These are phyloP conservation scores for Calocera cornea DNA, from an alignment of 768 basidiomycete genomes.

Conservation along the genomic window DNA sequence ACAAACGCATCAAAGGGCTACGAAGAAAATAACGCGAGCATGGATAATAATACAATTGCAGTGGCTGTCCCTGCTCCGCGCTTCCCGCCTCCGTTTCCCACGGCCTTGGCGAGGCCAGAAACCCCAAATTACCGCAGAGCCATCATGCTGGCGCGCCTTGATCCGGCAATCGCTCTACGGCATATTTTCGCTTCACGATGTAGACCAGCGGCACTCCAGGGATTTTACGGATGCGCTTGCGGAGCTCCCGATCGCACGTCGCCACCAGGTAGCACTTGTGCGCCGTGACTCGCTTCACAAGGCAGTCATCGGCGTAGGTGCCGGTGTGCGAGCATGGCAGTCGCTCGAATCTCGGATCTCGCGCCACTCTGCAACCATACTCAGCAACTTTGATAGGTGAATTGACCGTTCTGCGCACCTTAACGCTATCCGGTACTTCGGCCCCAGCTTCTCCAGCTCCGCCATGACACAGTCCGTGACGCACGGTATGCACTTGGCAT, in stretches of 20 bases:
- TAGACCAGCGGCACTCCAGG: constrained; percentile 96
- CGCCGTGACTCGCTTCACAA: constrained; percentile 87
- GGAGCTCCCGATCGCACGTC: constrained; percentile 90
- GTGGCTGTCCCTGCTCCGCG: background rate
- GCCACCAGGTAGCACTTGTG: constrained; percentile 97
- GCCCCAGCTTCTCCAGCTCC: constrained; percentile 93
- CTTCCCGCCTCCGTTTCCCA: background rate
- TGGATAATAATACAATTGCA: background rate
- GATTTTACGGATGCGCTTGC: constrained; percentile 79
- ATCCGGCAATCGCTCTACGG: constrained; percentile 90
- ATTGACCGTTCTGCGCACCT: constrained; percentile 40
- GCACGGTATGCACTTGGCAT: constrained; percentile 97
- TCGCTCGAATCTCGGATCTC: constrained; percentile 93
- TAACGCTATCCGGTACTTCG: constrained; percentile 85
- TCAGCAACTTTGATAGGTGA: background rate
- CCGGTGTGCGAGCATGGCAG: constrained; percentile 83
- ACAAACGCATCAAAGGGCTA: no score
- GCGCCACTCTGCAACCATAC: constrained; percentile 57
- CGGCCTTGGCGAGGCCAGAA: background rate
- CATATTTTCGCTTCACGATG: constrained; percentile 81
- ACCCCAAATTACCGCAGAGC: no score
- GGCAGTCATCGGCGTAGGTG: constrained; percentile 98
- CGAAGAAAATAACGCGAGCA: background rate
- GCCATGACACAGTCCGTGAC: constrained; percentile 99
- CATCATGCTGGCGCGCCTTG: constrained; percentile 40